A percentile compares a stretch with the other conserved stretches of the same genome.
Conservation (phyloP, 1,284 basidiomycete species). For the Ganoderma boninense region DNA sequence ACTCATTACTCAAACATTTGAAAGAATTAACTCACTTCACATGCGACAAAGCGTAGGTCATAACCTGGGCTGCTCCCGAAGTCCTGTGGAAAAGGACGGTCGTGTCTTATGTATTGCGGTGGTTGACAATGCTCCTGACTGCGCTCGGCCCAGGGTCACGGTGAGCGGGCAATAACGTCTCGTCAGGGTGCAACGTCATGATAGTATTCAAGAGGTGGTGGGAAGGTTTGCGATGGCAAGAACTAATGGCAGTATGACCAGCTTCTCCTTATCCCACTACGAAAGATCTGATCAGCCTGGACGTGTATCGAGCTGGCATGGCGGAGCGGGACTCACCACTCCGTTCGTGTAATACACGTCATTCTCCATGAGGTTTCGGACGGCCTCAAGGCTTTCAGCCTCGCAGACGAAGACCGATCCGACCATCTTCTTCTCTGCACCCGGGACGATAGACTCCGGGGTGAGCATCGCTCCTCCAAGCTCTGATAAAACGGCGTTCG, state of each 20-base stretch:
- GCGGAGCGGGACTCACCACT: conserved; percentile 38
- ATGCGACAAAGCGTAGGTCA: neutral
- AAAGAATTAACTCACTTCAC: neutral
- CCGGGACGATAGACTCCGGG: conserved; percentile 34
- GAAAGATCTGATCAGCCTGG: neutral
- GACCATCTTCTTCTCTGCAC: conserved; percentile 37
- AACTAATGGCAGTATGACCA: conserved; percentile 30
- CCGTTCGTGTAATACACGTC: conserved; percentile 42
- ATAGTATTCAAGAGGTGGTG: neutral
- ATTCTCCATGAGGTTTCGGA: conserved; percentile 38
- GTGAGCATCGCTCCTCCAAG: conserved; percentile 38
- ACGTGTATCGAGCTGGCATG: too few species aligned
- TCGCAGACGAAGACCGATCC: conserved; percentile 42
- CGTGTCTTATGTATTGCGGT: neutral
- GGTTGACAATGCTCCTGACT: too few species aligned
- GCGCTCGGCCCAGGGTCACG: too few species aligned
- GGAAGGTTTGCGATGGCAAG: conserved; percentile 26
- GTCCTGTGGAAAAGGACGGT: neutral
- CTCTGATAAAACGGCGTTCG: conserved; percentile 17
- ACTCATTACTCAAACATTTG: neutral
- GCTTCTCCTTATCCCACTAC: conserved; percentile 38
- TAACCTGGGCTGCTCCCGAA: neutral
- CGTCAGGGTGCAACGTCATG: too few species aligned
- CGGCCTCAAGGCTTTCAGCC: conserved; percentile 39
- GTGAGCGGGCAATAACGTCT: neutral